phyloP scores from a whole-genome alignment of 768 basidiomycete genomes.

The Pulveroboletus sp. region DNA sequence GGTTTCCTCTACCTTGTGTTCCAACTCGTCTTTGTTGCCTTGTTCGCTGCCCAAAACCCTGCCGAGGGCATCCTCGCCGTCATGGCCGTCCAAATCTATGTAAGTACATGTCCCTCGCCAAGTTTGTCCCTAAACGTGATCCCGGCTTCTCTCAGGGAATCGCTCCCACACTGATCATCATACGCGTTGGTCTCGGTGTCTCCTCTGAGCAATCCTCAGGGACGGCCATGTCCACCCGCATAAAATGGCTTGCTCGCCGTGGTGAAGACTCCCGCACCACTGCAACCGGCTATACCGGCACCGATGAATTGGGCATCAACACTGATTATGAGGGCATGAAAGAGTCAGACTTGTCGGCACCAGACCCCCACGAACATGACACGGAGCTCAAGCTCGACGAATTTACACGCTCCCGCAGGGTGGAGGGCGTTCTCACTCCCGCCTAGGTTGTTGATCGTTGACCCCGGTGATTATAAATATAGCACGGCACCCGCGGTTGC shows the following conservation, averaged over 20 bases:
- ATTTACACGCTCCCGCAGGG: background rate
- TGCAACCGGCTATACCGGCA: slow-evolving; percentile 21
- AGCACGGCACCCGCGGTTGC: background rate
- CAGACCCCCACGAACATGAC: slow-evolving; percentile 1
- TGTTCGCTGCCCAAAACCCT: slow-evolving; percentile 32
- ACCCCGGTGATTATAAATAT: background rate
- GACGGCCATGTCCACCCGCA: slow-evolving; percentile 18
- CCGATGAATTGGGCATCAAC: slow-evolving; percentile 14
- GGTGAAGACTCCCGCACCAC: slow-evolving; percentile 13
- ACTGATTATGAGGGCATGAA: slow-evolving; percentile 21
- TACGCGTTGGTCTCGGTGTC: slow-evolving; percentile 32
- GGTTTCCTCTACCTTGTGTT: slow-evolving; percentile 38
- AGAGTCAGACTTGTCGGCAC: background rate
- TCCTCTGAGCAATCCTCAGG: slow-evolving; percentile 23
- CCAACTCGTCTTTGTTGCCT: slow-evolving; percentile 40
- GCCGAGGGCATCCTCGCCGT: slow-evolving; percentile 38
- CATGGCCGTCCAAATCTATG: slow-evolving; percentile 40
- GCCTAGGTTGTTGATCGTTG: background rate
- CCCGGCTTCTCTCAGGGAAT: slow-evolving; percentile 25
- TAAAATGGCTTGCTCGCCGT: slow-evolving; percentile 21
- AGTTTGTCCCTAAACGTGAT: background rate
- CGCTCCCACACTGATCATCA: slow-evolving; percentile 35
- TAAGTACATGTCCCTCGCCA: slow-evolving; percentile 16
- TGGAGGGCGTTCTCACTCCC: background rate
- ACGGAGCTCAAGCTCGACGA: background rate